Base-by-base conservation (phyloP, 202 grass and related monocot species). In the Brachypodium distachyon region DNA sequence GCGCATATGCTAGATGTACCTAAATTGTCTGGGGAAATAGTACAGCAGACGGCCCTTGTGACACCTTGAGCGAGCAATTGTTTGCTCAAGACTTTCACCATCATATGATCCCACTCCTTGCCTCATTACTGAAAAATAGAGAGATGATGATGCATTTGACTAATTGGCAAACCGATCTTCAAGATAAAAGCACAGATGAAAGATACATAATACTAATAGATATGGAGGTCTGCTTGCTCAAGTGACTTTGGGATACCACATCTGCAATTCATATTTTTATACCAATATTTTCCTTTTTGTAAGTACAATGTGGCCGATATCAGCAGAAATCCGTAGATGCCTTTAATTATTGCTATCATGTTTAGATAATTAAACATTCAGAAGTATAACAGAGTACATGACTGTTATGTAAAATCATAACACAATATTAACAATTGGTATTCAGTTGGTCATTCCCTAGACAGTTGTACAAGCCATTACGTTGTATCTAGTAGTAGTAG, bases 1-100 rank as follows among this genome's bases (percentile, higher is more conserved):
- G 19, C 25, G 44, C 10, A 39, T 48, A 46, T 55, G 22, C n/a
- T 49, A 65, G 42, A 33, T 43, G 57, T 78, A 97, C 95, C 95
- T 92, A 25, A 78, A 79, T 51, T 89, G 67, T 73, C 73, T 81
- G 1, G 94, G 95, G 31, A 92, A 97, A 66, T 97, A 97, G 55
- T 94, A 94, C 52, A 97, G 18, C 25, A 97, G 80, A 37, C 95
- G 95, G 6, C 95, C 95, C 93, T 97, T 97, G 65, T 97, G 95
- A 84, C 91, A 97, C 73, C 91, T 94, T 17, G 95, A 97, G 56
- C 6, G 36, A 19, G 61, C 83, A 66, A 97, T 82, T 67, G 88
- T 90, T 40, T 97, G 61, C 73, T 97, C 84, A 71, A 97, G 89
- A 67, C 73, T 89, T 77, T 79, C 84, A 74, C 59, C 67, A 27